Base-by-base conservation (phyloP, 768 basidiomycete genomes). In the Mycena belliarum region DNA sequence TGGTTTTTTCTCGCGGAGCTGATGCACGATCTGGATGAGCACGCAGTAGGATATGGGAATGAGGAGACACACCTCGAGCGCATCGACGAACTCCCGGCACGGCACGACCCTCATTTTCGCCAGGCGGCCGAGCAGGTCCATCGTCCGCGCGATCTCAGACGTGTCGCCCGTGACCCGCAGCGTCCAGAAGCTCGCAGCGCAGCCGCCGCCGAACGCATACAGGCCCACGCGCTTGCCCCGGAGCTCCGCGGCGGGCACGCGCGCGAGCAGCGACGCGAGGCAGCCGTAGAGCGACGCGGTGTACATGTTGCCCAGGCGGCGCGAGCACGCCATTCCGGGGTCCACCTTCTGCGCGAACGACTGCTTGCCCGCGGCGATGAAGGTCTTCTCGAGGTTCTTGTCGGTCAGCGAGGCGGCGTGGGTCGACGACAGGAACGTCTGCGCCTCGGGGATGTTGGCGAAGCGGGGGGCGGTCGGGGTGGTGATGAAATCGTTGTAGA, bases 1-100 rank as follows among this genome's bases (percentile, higher is more conserved):
- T 98, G 95, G 81, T 95, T 96, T 76, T n/a, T 91, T 88, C 78
- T 98, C 96, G 40, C 96, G 92, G 49, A 98, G 87, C 95, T 95
- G 64, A 12, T 45, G 14, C 1, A 37, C 1, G n/a, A n/a, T n/a
- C n/a, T 35, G 42, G 51, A 18, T 50, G 15, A 45, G 42, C 45
- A 42, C 40, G 6, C 26, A 45, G 57, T 55, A 23, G 20, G 4
- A 26, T 57, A n/a, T n/a, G 23, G 18, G 44, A 32, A n/a, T n/a
- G n/a, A 55, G 53, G 10, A 55, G 57, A 24, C 57, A 57, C 69
- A 92, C 88, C 69, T 77, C 68, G 47, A 93, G 84, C 43, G 93
- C 88, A 64, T 88, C 86, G 20, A 97, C 90, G 68, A 95, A 98
- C 65, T 96, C 91, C 69, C 94, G 86, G 69, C 92, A 93, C 29